phyloP scores from a whole-genome alignment of 805 yeast species.

The Ogataea siamensis region DNA sequence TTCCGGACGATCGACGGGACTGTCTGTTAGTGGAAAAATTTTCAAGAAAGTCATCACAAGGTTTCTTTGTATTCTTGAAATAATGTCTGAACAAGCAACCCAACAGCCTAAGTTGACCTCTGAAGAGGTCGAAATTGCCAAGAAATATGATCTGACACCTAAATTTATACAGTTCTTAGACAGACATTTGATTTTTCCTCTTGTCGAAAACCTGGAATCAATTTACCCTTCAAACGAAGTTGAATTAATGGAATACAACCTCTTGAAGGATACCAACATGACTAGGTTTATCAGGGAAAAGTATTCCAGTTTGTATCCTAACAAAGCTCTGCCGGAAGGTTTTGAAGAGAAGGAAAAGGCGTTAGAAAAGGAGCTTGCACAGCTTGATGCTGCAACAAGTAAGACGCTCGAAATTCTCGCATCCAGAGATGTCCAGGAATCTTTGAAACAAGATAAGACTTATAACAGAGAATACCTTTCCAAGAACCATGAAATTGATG shows the following conservation, averaged over 20 bases:
- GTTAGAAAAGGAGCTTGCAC: conserved; percentile 37
- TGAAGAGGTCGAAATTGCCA: conserved; percentile 41
- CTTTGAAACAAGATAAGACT: conserved; percentile 54
- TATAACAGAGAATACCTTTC: conserved; percentile 48
- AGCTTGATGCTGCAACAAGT: conserved; percentile 42
- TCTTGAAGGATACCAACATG: conserved; percentile 59
- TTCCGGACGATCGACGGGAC: conserved; percentile 14
- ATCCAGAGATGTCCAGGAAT: conserved; percentile 49
- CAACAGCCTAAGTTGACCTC: conserved; percentile 24
- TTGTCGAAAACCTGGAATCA: conserved; percentile 46
- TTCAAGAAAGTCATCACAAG: conserved; percentile 8
- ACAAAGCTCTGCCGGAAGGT: conserved; percentile 41
- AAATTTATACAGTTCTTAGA: conserved; percentile 59
- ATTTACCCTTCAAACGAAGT: conserved; percentile 41
- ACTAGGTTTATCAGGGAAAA: conserved; percentile 46
- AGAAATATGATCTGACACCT: conserved; percentile 52
- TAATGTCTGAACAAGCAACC: conserved; percentile 9
- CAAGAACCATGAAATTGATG: conserved; percentile 44
- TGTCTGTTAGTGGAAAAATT: conserved; percentile 10
- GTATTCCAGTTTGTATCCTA: conserved; percentile 41
- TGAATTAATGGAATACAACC: conserved; percentile 47
- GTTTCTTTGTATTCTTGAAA: conserved; percentile 1
- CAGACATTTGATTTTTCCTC: conserved; percentile 55
- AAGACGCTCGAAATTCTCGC: conserved; percentile 45
- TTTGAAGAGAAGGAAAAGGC: conserved; percentile 39